Evolutionary conservation across 1,284 basidiomycete genomes (phyloP).

Genomic region (Ustilago esculenta): DNA sequence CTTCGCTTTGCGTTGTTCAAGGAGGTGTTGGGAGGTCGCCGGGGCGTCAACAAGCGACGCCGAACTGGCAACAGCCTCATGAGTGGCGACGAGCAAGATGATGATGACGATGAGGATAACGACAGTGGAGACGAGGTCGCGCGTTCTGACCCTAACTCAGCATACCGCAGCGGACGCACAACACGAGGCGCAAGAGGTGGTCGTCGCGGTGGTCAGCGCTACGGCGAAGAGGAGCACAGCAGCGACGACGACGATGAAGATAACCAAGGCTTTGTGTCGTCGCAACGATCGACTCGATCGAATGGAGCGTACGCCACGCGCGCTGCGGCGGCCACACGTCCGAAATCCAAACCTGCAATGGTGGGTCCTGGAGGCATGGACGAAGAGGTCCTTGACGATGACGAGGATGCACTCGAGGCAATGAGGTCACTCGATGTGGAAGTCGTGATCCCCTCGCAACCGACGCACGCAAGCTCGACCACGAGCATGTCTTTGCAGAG

Average conservation of each 20-base stretch:
- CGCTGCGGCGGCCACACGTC: constrained; percentile 26
- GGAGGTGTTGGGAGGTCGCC: constrained; percentile 82
- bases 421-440: constrained; percentile 55
- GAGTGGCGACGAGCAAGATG: constrained; percentile 42
- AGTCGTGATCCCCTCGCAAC: constrained; percentile 22
- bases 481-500: constrained; percentile 25
- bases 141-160: constrained; percentile 71
- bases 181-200: constrained; percentile 33
- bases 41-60: constrained; percentile 70
- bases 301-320: constrained; percentile 57
- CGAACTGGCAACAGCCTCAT: constrained; percentile 51
- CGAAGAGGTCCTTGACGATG: constrained; percentile 39
- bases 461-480: constrained; percentile 14
- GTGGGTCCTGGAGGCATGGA: constrained; percentile 43
- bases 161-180: constrained; percentile 58
- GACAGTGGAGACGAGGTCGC: constrained; percentile 68
- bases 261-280: constrained; percentile 21
- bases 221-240: constrained; percentile 37
- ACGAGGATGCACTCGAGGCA: constrained; percentile 43
- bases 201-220: constrained; percentile 38
- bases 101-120: constrained; percentile 48
- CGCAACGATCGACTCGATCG: constrained; percentile 35
- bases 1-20: constrained; percentile 98
- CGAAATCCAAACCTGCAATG: constrained; percentile 22
- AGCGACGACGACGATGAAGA: constrained; percentile 48